A percentile compares a stretch with the other conserved stretches of the same genome.
phyloP scores from a whole-genome alignment of 1,139 yeast species.

The Debaryomyces subglobosus region DNA sequence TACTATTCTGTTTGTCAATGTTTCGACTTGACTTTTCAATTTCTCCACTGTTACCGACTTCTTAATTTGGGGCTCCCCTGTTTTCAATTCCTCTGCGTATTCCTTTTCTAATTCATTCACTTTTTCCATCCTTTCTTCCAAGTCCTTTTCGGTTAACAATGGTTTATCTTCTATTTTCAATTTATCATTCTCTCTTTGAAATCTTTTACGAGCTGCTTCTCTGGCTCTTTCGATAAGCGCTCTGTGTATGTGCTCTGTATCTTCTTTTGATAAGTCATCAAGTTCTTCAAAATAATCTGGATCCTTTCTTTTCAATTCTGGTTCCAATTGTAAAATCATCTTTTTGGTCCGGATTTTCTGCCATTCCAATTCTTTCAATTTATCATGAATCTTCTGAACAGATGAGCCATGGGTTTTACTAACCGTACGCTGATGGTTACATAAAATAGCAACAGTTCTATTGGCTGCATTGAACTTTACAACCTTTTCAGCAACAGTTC shows the following conservation, averaged over 20 bases:
- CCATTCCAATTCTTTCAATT: constrained; percentile 80
- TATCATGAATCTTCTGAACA: constrained; percentile 77
- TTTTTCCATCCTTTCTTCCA: constrained; percentile 60
- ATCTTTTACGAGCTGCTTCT: constrained; percentile 65
- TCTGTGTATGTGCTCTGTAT: constrained; percentile 60
- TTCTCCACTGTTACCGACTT: constrained; percentile 66
- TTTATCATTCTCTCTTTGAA: constrained; percentile 78
- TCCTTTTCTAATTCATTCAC: constrained; percentile 58
- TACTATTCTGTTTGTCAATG: constrained; percentile 69
- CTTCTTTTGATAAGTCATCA: constrained; percentile 69
- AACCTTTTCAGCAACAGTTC: constrained; percentile 85
- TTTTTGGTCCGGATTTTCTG: constrained; percentile 74
- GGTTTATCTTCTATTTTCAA: constrained; percentile 59
- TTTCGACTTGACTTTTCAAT: constrained; percentile 70
- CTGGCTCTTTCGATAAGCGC: constrained; percentile 59
- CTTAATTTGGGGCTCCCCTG: constrained; percentile 63
- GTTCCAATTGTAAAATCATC: constrained; percentile 70
- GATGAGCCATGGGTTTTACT: constrained; percentile 81
- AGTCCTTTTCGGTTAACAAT: constrained; percentile 53
- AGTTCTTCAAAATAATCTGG: constrained; percentile 67
- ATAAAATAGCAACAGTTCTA: constrained; percentile 89
- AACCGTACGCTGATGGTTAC: constrained; percentile 96
- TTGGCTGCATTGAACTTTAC: constrained; percentile 92
- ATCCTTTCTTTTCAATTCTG: constrained; percentile 53
- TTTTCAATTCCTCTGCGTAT: constrained; percentile 60